Base-by-base conservation (phyloP, 2,329 filamentous ascomycete species). In the Ceratocystis papillata region DNA sequence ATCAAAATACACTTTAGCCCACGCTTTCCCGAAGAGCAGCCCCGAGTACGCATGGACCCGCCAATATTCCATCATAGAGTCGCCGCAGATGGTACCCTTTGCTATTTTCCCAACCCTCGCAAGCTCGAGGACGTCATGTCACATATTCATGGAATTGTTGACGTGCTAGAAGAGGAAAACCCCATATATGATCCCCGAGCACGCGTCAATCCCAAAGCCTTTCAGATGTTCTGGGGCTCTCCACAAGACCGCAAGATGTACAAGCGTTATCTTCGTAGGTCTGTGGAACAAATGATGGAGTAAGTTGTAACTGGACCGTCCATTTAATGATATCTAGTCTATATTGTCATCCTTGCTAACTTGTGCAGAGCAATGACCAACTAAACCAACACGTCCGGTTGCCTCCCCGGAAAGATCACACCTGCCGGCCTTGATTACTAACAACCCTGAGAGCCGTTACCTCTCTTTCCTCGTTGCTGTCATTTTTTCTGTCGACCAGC, bases 151-250 rank as follows among this genome's bases (percentile, higher is more conserved):
- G 88, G 87, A 3, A 87, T 97, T 66, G 84, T 96, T 69, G 81
- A 83, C 5, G 82, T 87, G 0, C 79, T 97, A n/a, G 91, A 96
- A 72, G 92, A 97, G 66, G 90, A 95, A 68, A 81, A 85, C 1
- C 90, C 92, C 0, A 87, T 88, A 0, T 97, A 96, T 72, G 94
- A 99, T 73, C 94, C 94, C 0, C 83, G 93, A 59, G 92, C 89
- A 10, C 83, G 90, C 41, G 90, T 97, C 46, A 87, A 96, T 69
- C 88, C 86, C 0, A 92, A 96, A 72, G 91, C 92, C 1, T 87
- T 88, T 50, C 89, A 86, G 74, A 78, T 97, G 59, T 94, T 87
- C 73, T 99, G 94, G 93, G 91, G 91, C 2, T 76, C 83, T 0
- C 67, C 73, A 1, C 87, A 91, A 1, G 87, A 93, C 64, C 88